Base-by-base conservation (phyloP, 208 protist species). In the Trypanosoma platydactyli region DNA sequence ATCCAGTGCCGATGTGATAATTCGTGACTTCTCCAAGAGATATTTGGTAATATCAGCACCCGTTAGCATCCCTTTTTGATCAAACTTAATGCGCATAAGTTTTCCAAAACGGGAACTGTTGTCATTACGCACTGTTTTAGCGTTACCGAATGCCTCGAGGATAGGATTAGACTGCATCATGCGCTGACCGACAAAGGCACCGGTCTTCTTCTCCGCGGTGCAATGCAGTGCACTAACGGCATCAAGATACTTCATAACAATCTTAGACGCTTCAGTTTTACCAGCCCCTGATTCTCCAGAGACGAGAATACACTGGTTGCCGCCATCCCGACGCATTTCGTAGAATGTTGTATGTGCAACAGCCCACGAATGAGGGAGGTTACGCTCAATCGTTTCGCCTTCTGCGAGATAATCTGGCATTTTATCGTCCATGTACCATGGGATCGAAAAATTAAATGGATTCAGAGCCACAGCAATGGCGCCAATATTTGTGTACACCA, bases 61-160 rank as follows among this genome's bases (percentile, higher is more conserved):
- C 24, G 60, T 55, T 29, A 92, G 73, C 13, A 73, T 60, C 22
- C 84, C 86, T 18, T 52, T 55, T 1, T n/a, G 12, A 20, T 87
- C 66, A 58, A 92, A 92, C 30, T 87, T 75, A 42, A 92, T 84
- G 52, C 83, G 55, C 51, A 91, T 88, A 57, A 91, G 88, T 68
- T 94, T 96, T 54, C 88, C 93, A 69, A 96, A 96, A 18, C 92
- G 68, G 11, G 80, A 91, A 24, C 72, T 85, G 76, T 97, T 97
- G 60, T 97, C 77, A 67, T 97, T 97, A 20, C 84, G 60, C 4
- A 81, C 66, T 4, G 91, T 97, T 55, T 95, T 95, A 1, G 93
- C 89, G 64, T 97, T 97, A 48, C 93, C 93, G 74, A 97, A 96
- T 15, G 86, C 84, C 65, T 97, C 94, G 1, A 97, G 75, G 41